These are phyloP conservation scores for Triglochin maritima DNA, from an alignment of 106 monocot species.

Conservation along the genomic window DNA sequence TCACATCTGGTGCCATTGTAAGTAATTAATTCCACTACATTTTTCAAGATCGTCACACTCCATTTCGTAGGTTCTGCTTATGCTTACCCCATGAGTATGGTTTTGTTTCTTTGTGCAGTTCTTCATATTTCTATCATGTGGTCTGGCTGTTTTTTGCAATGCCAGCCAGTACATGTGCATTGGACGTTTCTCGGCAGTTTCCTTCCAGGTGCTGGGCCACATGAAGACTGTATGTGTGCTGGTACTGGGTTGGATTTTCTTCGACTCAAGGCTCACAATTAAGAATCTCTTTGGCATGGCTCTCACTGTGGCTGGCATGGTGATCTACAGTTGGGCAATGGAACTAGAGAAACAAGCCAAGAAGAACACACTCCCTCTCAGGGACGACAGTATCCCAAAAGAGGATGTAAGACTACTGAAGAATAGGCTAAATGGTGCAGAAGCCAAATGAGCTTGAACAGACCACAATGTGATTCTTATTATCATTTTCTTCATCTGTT, in stretches of 20 bases:
- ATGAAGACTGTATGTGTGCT: constrained; percentile 31
- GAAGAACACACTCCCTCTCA: constrained; percentile 1
- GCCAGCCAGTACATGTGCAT: constrained; percentile 46
- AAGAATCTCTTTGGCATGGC: constrained; percentile 31
- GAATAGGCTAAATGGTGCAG: constrained; percentile 1
- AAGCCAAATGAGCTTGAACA: constrained; percentile 7
- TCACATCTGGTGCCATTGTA: constrained; percentile 51
- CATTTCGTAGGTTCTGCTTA: constrained; percentile 6
- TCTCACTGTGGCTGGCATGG: constrained; percentile 24
- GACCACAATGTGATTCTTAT: constrained; percentile 4
- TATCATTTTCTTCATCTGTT: not conserved
- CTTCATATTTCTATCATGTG: constrained; percentile 39
- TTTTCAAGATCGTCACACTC: not conserved
- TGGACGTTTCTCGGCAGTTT: constrained; percentile 32
- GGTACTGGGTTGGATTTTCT: constrained; percentile 25
- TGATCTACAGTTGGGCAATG: constrained; percentile 38
- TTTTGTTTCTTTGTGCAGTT: constrained; percentile 18
- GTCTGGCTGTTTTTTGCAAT: constrained; percentile 43
- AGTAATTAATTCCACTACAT: constrained; percentile 14
- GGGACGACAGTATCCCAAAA: not conserved
- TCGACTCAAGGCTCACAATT: constrained; percentile 24
- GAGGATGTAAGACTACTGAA: constrained; percentile 26
- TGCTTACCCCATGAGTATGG: not conserved
- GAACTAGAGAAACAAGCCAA: constrained; percentile 27
- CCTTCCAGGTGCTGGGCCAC: constrained; percentile 30